A percentile compares a stretch with the other conserved stretches of the same genome.
Conservation (phyloP, 306 rosid genomes). For the Vigna trinervia region DNA sequence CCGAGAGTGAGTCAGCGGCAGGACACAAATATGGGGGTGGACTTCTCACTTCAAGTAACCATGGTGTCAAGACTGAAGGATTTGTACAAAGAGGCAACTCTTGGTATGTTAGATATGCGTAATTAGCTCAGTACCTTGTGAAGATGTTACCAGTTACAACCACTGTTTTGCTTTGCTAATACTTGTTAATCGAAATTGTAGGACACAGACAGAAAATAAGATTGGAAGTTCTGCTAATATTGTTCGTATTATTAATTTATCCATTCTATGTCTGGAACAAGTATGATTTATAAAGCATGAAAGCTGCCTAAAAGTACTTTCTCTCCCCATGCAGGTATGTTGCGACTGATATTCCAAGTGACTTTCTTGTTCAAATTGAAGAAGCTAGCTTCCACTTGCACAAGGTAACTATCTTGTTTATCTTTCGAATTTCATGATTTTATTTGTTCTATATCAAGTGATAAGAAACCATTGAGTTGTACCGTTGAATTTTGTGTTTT, state of each 20-base stretch:
- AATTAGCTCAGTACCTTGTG: conserved; percentile 16
- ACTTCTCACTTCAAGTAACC: conserved; percentile 68
- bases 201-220: neutral
- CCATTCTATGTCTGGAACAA: conserved; percentile 6
- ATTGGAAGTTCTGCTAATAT: conserved; percentile 8
- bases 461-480: conserved; percentile 23
- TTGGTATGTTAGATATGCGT: conserved; percentile 63
- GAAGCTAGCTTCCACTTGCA: conserved; percentile 80
- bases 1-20: conserved; percentile 70
- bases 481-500: conserved; percentile 34
- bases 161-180: neutral
- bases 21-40: conserved; percentile 74
- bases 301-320: neutral
- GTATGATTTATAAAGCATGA: conserved; percentile 9
- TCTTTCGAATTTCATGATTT: neutral
- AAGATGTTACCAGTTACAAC: neutral
- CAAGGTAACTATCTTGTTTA: conserved; percentile 61
- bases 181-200: conserved; percentile 10
- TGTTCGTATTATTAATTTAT: conserved; percentile 4
- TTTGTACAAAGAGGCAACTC: conserved; percentile 84
- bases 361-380: conserved; percentile 74
- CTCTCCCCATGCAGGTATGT: conserved; percentile 66
- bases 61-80: conserved; percentile 81
- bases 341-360: conserved; percentile 94
- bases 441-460: neutral